phyloP scores from a whole-genome alignment of 2,329 filamentous ascomycete species.

The Huntiella abstrusa region DNA sequence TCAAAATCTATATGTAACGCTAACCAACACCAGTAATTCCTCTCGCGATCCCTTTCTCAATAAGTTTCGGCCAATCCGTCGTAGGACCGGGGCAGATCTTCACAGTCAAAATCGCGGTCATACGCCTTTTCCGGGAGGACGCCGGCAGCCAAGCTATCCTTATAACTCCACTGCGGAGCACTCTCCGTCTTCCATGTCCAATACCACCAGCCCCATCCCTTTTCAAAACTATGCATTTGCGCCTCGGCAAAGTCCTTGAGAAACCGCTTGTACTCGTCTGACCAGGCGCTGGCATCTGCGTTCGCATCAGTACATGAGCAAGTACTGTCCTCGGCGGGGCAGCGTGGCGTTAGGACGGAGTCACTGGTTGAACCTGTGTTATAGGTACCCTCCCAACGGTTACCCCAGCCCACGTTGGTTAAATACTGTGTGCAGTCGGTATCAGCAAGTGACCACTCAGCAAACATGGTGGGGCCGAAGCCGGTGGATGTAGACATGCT shows the following conservation, averaged over 20 bases:
- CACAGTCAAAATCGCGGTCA: constrained; percentile 50
- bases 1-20: too few relatives aligned
- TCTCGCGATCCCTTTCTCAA: neutral
- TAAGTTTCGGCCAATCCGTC: constrained; percentile 27
- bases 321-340: constrained; percentile 43
- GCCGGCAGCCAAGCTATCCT: constrained; percentile 55
- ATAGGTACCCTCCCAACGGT: constrained; percentile 80
- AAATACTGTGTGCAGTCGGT: constrained; percentile 79
- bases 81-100: constrained; percentile 35
- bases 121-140: constrained; percentile 64
- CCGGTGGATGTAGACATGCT: constrained; percentile 58
- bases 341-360: constrained; percentile 50
- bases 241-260: constrained; percentile 81
- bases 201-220: constrained; percentile 95
- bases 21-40: too few relatives aligned
- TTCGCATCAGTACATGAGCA: constrained; percentile 68
- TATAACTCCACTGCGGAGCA: constrained; percentile 81
- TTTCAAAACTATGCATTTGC: constrained; percentile 88
- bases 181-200: constrained; percentile 94
- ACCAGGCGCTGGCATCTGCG: constrained; percentile 49
- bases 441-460: constrained; percentile 95
- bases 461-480: constrained; percentile 85
- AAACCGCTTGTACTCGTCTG: constrained; percentile 61
- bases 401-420: constrained; percentile 77
- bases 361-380: constrained; percentile 43